A percentile compares a stretch with the other conserved stretches of the same genome.
These are phyloP conservation scores for Scheffersomyces segobiensis DNA, from an alignment of 1,139 yeast genomes.

Conservation along the genomic window DNA sequence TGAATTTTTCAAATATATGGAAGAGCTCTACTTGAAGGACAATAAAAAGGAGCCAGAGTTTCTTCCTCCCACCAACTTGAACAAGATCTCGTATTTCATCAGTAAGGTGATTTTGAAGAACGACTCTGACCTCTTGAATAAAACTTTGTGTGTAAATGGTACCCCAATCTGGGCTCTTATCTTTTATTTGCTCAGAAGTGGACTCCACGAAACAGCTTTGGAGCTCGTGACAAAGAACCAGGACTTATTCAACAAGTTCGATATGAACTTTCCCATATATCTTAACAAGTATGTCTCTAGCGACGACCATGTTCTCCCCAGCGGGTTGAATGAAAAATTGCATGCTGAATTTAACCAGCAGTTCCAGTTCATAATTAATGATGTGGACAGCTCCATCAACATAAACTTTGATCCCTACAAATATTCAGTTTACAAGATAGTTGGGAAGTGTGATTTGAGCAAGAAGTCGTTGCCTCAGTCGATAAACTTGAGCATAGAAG, in stretches of 20 bases:
- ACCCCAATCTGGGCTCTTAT: conserved; percentile 91
- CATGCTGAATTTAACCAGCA: conserved; percentile 84
- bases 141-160: conserved; percentile 62
- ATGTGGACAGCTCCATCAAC: conserved; percentile 21
- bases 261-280: conserved; percentile 79
- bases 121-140: conserved; percentile 30
- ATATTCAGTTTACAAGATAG: conserved; percentile 83
- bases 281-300: conserved; percentile 70
- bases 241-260: conserved; percentile 74
- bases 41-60: conserved; percentile 53
- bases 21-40: conserved; percentile 65
- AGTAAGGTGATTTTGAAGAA: conserved; percentile 48
- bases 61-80: conserved; percentile 63
- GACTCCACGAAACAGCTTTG: conserved; percentile 76
- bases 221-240: conserved; percentile 34
- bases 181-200: conserved; percentile 82
- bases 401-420: conserved; percentile 77
- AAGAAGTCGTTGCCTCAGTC: conserved; percentile 71
- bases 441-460: conserved; percentile 86
- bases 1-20: conserved; percentile 77
- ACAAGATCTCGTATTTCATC: conserved; percentile 70
- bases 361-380: conserved; percentile 62
- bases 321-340: conserved; percentile 68
- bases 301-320: conserved; percentile 47
- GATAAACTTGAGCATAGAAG: conserved; percentile 82